phyloP scores from a whole-genome alignment of 1,139 yeast species.

The Scheffersomyces cryptocercus region DNA sequence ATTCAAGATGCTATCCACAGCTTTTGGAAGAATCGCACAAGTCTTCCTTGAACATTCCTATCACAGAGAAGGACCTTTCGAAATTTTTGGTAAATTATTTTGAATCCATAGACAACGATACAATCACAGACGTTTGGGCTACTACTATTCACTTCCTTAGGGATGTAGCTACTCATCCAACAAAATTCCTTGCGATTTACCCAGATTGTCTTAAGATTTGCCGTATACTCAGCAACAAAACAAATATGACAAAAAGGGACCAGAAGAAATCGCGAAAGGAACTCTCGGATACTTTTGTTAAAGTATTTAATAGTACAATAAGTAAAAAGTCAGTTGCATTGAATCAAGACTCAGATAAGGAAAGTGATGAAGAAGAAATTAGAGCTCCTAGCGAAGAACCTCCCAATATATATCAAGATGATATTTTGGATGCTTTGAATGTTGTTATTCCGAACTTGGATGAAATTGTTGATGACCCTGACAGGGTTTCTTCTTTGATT shows the following conservation, averaged over 20 bases:
- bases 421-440: conserved; percentile 35
- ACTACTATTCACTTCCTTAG: conserved; percentile 58
- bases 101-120: conserved; percentile 67
- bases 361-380: conserved; percentile 9
- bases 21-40: conserved; percentile 30
- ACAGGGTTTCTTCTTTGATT: conserved; percentile 45
- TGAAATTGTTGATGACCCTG: conserved; percentile 51
- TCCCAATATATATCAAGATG: conserved; percentile 26
- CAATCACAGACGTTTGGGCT: conserved; percentile 73
- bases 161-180: conserved; percentile 52
- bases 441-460: conserved; percentile 42
- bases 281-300: conserved; percentile 61
- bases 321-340: conserved; percentile 1
- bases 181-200: conserved; percentile 50
- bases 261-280: conserved; percentile 65
- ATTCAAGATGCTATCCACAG: conserved; percentile 35
- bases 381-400: conserved; percentile 2
- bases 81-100: conserved; percentile 60
- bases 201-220: conserved; percentile 55
- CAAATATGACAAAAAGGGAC: conserved; percentile 61
- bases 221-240: conserved; percentile 54
- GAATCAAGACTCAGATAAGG: conserved; percentile 6
- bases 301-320: conserved; percentile 43
- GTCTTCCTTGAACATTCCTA: conserved; percentile 45
- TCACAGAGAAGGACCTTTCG: conserved; percentile 44